A percentile compares a stretch with the other conserved stretches of the same genome.
These are phyloP conservation scores for Penicillium vulpinum DNA, from an alignment of 2,329 filamentous ascomycete species.

Conservation along the genomic window DNA sequence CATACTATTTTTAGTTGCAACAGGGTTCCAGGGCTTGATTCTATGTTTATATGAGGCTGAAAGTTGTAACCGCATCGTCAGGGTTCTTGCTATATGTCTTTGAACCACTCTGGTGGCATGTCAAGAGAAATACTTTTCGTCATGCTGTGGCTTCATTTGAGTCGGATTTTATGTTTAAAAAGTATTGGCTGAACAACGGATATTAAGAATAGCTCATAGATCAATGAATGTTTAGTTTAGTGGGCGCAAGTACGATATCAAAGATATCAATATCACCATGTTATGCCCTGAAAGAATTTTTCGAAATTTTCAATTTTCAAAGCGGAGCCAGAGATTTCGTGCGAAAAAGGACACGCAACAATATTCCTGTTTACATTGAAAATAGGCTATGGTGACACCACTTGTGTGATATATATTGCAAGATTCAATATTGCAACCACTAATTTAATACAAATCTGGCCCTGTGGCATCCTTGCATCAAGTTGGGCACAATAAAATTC, in stretches of 20 bases:
- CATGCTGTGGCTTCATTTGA: not conserved
- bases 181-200: too few relatives aligned
- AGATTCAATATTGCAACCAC: not conserved
- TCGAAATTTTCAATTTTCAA: not conserved
- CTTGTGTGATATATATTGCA: too few relatives aligned
- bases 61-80: too few relatives aligned
- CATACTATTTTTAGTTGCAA: constrained; percentile 8
- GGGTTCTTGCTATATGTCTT: not conserved
- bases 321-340: not conserved
- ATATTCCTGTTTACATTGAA: not conserved
- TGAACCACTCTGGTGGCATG: not conserved
- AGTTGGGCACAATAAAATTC: not conserved
- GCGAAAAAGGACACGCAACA: not conserved
- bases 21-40: not conserved
- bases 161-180: not conserved
- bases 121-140: not conserved
- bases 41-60: not conserved
- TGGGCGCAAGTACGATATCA: too few relatives aligned
- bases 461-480: not conserved
- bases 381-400: not conserved
- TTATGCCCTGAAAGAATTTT: not conserved
- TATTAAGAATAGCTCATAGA: not conserved
- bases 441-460: not conserved
- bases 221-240: not conserved
- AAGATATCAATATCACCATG: not conserved